Base-by-base conservation (phyloP, 306 rosid genomes). In the Vachellia pachyceras region DNA sequence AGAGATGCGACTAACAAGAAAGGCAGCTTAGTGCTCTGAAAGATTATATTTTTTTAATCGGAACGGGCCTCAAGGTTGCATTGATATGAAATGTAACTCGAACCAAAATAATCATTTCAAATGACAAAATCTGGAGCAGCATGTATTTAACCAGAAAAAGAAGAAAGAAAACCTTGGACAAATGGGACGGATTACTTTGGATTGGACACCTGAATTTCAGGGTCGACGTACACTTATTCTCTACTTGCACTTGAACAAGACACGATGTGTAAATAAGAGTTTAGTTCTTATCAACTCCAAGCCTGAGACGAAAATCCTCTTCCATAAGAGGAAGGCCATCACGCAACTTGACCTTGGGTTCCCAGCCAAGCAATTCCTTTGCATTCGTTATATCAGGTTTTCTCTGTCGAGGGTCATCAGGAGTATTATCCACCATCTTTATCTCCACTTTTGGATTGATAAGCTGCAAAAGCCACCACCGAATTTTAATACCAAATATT, bases 301-400 rank as follows among this genome's bases (percentile, higher is more conserved):
- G 94, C 91, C 96, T 91, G 79, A 44, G 77, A 17, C 93, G 90
- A 84, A 93, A 93, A 88, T 91, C 97, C 68, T 90, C 90, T 90
- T 93, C 94, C 97, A 93, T 93, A 40, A 87, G 91, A 63, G 96
- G 92, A 63, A 91, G 94, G 58, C 97, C 96, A 73, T 93, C 94
- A 11, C 89, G 36, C 76, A 91, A 84, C 82, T 78, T 78, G 61
- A 91, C 61, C 81, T 85, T 87, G 40, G 97, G 97, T 79, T 88
- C 94, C 97, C 97, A 93, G 5, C 86, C 88, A 79, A 93, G 90
- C 83, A 91, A 45, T 77, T 88, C 92, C 77, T 82, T 88, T 9
- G 97, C 94, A 35, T 88, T 90, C 14, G 96, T 85, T 67, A 91
- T 93, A 87, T 88, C 93, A 1, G 97, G 97, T 77, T 93, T 93